These are phyloP conservation scores for Thozetella sp. DNA, from an alignment of 495 filamentous ascomycete species.

Conservation along the genomic window DNA sequence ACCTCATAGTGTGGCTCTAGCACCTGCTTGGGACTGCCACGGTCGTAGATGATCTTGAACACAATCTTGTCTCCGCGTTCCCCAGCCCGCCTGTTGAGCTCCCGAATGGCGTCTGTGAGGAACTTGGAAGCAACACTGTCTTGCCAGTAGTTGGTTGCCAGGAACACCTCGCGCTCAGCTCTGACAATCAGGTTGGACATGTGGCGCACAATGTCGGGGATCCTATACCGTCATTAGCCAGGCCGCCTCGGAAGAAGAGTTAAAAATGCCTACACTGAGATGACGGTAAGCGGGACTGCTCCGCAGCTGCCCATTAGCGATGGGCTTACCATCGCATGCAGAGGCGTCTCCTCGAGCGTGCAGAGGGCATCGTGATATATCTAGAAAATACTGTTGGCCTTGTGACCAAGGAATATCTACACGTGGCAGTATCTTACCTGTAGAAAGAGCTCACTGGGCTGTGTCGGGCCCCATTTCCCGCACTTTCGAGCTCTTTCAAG, in stretches of 20 bases:
- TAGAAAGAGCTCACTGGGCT: slow-evolving; percentile 70
- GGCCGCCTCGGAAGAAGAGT: neutral
- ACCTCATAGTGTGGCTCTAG: slow-evolving; percentile 65
- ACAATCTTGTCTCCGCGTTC: slow-evolving; percentile 58
- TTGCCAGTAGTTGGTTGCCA: slow-evolving; percentile 79
- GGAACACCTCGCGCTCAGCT: slow-evolving; percentile 69
- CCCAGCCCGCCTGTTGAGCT: slow-evolving; percentile 67
- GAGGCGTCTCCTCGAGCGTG: slow-evolving; percentile 57
- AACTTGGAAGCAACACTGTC: slow-evolving; percentile 65
- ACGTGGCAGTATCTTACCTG: slow-evolving; percentile 34
- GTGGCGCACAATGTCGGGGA: slow-evolving; percentile 73
- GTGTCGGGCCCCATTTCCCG: slow-evolving; percentile 66
- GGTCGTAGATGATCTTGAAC: slow-evolving; percentile 77
- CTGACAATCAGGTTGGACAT: slow-evolving; percentile 76
- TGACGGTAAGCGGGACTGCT: slow-evolving; percentile 66
- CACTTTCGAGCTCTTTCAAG: slow-evolving; percentile 56
- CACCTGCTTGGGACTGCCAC: slow-evolving; percentile 64
- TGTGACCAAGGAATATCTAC: neutral
- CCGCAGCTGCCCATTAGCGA: slow-evolving; percentile 71
- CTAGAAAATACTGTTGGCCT: slow-evolving; percentile 21
- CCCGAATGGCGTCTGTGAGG: slow-evolving; percentile 67
- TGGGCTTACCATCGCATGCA: slow-evolving; percentile 64
- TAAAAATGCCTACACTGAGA: slow-evolving; percentile 52
- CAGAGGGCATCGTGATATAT: slow-evolving; percentile 68
- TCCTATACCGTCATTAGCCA: slow-evolving; percentile 20